These are phyloP conservation scores for Pythium sukuiense DNA, from an alignment of 352 stramenopile genomes.

Conservation along the genomic window DNA sequence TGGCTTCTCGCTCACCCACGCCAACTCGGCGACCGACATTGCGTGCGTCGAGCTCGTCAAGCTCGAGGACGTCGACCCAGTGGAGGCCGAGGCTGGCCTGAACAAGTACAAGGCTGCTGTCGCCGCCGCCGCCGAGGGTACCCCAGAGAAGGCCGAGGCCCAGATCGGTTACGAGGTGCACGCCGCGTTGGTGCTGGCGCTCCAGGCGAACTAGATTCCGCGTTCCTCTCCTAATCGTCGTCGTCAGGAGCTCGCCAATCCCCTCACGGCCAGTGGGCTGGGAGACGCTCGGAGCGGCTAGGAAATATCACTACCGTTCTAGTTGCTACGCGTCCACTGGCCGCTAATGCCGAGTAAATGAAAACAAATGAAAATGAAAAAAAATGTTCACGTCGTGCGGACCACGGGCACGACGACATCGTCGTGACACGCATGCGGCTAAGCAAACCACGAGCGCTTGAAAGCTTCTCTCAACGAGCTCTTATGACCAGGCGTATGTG, in stretches of 20 bases:
- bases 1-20: slow-evolving; percentile 96
- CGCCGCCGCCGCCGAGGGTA: slow-evolving; percentile 80
- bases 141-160: slow-evolving; percentile 90
- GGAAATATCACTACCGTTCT: not conserved
- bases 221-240: not conserved
- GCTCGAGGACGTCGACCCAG: slow-evolving; percentile 95
- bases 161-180: slow-evolving; percentile 96
- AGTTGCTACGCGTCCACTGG: not conserved
- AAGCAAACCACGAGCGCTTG: too few relatives aligned
- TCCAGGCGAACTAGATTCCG: slow-evolving; percentile 66
- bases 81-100: slow-evolving; percentile 86
- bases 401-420: too few relatives aligned
- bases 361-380: slow-evolving; percentile 24
- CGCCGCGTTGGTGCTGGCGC: slow-evolving; percentile 89
- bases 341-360: slow-evolving; percentile 18
- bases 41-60: slow-evolving; percentile 96
- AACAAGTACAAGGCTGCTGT: slow-evolving; percentile 91
- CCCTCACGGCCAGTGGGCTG: not conserved
- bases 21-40: slow-evolving; percentile 96
- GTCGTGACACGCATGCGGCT: too few relatives aligned
- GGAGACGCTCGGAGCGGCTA: not conserved
- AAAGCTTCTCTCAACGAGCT: too few relatives aligned
- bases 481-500: not conserved
- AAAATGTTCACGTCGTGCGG: not conserved
- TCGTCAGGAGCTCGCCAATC: slow-evolving; percentile 3